phyloP scores from a whole-genome alignment of 768 basidiomycete genomes.

The Saitozyma sp. region DNA sequence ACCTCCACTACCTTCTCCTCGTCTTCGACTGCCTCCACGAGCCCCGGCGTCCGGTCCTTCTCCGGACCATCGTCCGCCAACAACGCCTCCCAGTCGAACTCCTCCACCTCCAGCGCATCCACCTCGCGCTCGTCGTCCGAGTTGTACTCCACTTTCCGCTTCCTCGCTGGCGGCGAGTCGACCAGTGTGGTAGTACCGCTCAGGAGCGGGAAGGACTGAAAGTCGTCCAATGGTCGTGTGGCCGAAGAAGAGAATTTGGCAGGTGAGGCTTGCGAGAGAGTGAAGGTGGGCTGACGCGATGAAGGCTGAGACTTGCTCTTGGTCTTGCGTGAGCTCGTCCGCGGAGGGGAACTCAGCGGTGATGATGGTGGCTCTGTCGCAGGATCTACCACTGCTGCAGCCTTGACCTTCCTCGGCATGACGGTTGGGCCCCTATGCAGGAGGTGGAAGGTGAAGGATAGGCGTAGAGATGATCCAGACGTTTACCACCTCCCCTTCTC shows the following conservation, averaged over 20 bases:
- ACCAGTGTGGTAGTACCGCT: no score
- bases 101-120: constrained; percentile 3
- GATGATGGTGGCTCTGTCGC: neutral
- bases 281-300: no score
- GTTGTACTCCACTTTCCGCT: no score
- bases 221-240: neutral
- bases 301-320: neutral
- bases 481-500: neutral
- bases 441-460: neutral
- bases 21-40: neutral
- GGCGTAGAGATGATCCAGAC: neutral
- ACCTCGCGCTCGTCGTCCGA: neutral
- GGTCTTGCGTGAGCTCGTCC: neutral
- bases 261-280: neutral
- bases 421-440: neutral
- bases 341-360: neutral
- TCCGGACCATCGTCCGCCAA: no score
- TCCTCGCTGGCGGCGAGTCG: no score
- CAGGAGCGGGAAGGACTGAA: neutral
- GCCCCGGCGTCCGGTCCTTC: no score
- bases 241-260: neutral
- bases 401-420: neutral
- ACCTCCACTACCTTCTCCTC: neutral
- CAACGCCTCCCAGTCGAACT: neutral
- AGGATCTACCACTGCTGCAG: neutral